Conservation (phyloP, 805 yeast genomes). For the Saccharomycopsis sp. region DNA sequence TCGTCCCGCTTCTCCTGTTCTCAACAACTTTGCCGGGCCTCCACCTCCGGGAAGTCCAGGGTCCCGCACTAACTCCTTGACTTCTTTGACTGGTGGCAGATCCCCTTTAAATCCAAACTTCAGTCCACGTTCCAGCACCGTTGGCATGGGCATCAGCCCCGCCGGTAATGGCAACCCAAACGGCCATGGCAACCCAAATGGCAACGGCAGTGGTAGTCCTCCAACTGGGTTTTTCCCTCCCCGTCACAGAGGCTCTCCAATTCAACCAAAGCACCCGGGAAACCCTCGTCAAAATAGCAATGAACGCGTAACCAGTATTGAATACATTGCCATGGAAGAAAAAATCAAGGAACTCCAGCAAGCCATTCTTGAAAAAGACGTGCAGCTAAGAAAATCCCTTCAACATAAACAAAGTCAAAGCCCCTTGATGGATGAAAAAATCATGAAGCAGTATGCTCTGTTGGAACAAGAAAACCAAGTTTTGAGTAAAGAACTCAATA, state of each 20-base stretch:
- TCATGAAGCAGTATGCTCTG: conserved; percentile 14
- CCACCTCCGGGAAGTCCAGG: conserved; percentile 7
- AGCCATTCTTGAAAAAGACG: conserved; percentile 13
- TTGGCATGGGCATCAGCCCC: neutral
- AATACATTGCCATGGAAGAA: conserved; percentile 20
- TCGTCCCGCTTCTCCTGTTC: conserved; percentile 7
- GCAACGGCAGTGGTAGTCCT: neutral
- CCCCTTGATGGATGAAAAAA: conserved; percentile 14
- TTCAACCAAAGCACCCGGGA: conserved; percentile 4
- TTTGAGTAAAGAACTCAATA: conserved; percentile 13
- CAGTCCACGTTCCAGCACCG: conserved; percentile 5
- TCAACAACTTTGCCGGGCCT: neutral
- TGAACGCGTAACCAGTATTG: conserved; percentile 11
- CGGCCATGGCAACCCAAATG: conserved; percentile 1
- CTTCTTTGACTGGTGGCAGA: conserved; percentile 3
- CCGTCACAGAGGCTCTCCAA: conserved; percentile 6
- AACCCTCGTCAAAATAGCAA: neutral
- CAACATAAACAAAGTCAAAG: conserved; percentile 3
- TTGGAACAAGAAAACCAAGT: conserved; percentile 18
- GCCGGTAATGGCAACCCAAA: conserved; percentile 10
- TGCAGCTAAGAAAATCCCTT: conserved; percentile 11
- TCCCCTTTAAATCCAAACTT: conserved; percentile 17
- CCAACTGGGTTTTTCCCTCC: conserved; percentile 16
- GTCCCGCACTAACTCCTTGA: conserved; percentile 2
- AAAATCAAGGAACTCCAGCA: conserved; percentile 16